A percentile compares a stretch with the other conserved stretches of the same genome.
Evolutionary conservation across 2,329 filamentous ascomycete species (phyloP).

Genomic region (Orbilia ellipsospora): DNA sequence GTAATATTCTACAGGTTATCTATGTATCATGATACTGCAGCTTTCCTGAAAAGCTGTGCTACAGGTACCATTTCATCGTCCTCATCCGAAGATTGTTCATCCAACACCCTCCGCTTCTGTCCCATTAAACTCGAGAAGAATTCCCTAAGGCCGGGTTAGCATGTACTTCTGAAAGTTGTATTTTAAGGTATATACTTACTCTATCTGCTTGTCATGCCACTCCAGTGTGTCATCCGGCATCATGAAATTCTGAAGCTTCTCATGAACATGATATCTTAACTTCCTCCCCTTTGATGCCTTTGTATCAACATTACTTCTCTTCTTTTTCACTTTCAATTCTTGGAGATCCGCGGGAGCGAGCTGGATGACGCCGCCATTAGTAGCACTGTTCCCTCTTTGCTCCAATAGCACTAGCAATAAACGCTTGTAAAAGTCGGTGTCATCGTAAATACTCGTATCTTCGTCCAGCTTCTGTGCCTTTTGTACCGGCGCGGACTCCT

Average conservation of each 20-base stretch:
- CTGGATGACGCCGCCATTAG: slow-evolving; percentile 66
- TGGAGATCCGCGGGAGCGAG: slow-evolving; percentile 68
- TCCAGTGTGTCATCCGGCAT: slow-evolving; percentile 81
- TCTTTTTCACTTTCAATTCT: slow-evolving; percentile 69
- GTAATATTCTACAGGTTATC: slow-evolving; percentile 26
- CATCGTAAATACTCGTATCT: slow-evolving; percentile 80
- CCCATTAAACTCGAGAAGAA: slow-evolving; percentile 68
- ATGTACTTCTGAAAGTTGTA: not conserved
- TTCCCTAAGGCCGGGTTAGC: slow-evolving; percentile 60
- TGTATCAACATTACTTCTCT: slow-evolving; percentile 85
- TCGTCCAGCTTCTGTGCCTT: slow-evolving; percentile 66
- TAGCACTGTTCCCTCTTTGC: slow-evolving; percentile 77
- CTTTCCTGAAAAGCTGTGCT: slow-evolving; percentile 62
- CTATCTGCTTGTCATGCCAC: slow-evolving; percentile 84
- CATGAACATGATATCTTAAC: slow-evolving; percentile 92
- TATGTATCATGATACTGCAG: slow-evolving; percentile 25
- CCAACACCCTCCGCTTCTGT: slow-evolving; percentile 63
- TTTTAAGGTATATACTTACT: slow-evolving; percentile 62
- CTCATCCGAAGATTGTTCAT: slow-evolving; percentile 62
- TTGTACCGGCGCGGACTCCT: slow-evolving; percentile 53
- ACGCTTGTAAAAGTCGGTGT: slow-evolving; percentile 93
- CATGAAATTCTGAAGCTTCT: slow-evolving; percentile 99
- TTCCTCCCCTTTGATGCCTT: slow-evolving; percentile 96
- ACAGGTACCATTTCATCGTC: slow-evolving; percentile 61
- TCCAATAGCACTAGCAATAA: slow-evolving; percentile 93